phyloP scores from a whole-genome alignment of 140 eudicot genomes.

The Flaveria floridana region DNA sequence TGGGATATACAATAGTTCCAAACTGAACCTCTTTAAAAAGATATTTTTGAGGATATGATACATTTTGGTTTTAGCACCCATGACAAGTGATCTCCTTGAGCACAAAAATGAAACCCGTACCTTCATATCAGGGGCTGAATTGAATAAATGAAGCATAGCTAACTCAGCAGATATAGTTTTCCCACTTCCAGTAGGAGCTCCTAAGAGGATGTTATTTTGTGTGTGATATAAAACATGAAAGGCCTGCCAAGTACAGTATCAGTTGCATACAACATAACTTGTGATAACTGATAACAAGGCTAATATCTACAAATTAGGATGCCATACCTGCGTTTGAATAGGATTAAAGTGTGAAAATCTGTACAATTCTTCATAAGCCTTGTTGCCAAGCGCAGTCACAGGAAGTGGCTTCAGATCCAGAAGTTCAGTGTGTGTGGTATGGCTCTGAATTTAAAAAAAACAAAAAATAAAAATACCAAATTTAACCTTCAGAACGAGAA shows the following conservation, averaged over 20 bases:
- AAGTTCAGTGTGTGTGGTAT: slow-evolving; percentile 91
- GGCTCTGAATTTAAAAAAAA: slow-evolving; percentile 54
- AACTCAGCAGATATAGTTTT: slow-evolving; percentile 99
- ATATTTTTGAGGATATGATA: not conserved
- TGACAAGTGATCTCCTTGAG: slow-evolving; percentile 18
- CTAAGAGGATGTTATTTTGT: slow-evolving; percentile 81
- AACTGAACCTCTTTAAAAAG: not conserved
- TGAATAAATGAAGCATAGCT: slow-evolving; percentile 91
- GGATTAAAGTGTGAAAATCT: slow-evolving; percentile 95
- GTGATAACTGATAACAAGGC: not conserved
- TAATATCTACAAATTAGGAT: slow-evolving; percentile 3
- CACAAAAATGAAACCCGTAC: slow-evolving; percentile 33
- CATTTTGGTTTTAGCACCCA: slow-evolving; percentile 4
- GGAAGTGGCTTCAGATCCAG: slow-evolving; percentile 96
- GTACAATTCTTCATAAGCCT: slow-evolving; percentile 71
- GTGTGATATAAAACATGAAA: slow-evolving; percentile 93
- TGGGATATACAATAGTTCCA: not conserved
- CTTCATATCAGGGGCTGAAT: slow-evolving; percentile 97
- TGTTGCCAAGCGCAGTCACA: slow-evolving; percentile 89
- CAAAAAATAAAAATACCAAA: slow-evolving; percentile 16
- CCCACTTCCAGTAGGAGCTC: slow-evolving; percentile 99
- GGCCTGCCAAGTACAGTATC: slow-evolving; percentile 53
- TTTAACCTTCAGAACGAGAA: not conserved
- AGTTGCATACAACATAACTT: slow-evolving; percentile 16
- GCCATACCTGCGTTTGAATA: slow-evolving; percentile 86